A percentile compares a stretch with the other conserved stretches of the same genome.
phyloP scores from a whole-genome alignment of 116 monocot species.

The Posidonia oceanica region DNA sequence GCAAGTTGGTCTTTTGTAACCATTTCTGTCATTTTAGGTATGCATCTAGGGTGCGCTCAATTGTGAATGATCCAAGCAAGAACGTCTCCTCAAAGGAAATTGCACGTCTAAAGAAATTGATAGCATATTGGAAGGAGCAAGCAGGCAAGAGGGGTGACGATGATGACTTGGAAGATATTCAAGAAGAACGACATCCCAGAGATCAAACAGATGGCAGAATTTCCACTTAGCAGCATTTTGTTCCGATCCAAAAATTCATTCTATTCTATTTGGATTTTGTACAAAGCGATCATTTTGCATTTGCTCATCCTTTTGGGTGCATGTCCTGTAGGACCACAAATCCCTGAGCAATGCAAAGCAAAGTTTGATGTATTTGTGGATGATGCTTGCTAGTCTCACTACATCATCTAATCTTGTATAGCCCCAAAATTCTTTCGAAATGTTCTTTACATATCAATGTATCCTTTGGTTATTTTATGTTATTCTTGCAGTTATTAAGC shows the following conservation, averaged over 20 bases:
- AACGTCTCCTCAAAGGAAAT: constrained; percentile 84
- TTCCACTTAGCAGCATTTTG: background rate
- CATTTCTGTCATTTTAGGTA: constrained; percentile 31
- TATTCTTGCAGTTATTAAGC: too few relatives aligned
- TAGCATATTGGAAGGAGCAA: constrained; percentile 94
- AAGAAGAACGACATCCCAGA: constrained; percentile 48
- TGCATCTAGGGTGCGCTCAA: constrained; percentile 84
- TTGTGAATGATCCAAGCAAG: constrained; percentile 86
- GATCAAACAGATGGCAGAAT: constrained; percentile 4
- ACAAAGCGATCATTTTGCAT: background rate
- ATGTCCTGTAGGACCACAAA: too few relatives aligned
- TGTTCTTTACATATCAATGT: too few relatives aligned
- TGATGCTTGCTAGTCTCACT: background rate
- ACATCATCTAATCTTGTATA: background rate
- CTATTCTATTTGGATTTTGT: background rate
- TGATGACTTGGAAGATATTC: constrained; percentile 85
- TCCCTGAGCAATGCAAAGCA: background rate
- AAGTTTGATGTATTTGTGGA: background rate
- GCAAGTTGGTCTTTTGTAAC: too few relatives aligned
- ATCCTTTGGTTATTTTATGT: too few relatives aligned
- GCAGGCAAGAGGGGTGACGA: constrained; percentile 74
- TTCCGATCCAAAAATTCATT: background rate
- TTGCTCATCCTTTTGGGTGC: background rate
- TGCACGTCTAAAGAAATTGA: constrained; percentile 60
- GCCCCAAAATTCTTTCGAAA: background rate